Conservation (phyloP, 2,329 filamentous ascomycete species). For the Penicillium sp. region DNA sequence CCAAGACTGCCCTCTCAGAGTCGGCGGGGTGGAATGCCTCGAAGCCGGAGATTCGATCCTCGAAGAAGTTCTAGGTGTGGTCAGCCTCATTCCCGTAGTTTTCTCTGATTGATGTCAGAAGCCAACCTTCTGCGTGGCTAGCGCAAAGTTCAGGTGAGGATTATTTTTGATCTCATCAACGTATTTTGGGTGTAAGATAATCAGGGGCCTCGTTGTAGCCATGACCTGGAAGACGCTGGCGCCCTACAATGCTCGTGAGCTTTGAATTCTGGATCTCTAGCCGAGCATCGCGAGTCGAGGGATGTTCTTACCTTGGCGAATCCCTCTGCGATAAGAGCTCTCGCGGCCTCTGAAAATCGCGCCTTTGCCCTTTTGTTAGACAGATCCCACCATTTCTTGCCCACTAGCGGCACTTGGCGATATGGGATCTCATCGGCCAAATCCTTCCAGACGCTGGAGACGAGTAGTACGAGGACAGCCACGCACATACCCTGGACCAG, state of each 20-base stretch:
- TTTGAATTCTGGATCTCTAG: background rate
- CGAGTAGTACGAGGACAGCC: slow-evolving; percentile 22
- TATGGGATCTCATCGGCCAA: slow-evolving; percentile 32
- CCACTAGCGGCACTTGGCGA: slow-evolving; percentile 31
- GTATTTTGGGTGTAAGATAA: slow-evolving; percentile 35
- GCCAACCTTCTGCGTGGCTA: slow-evolving; percentile 27
- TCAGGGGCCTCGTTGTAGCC: slow-evolving; percentile 22
- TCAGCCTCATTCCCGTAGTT: slow-evolving; percentile 6
- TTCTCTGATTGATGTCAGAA: background rate
- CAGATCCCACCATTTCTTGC: slow-evolving; percentile 33
- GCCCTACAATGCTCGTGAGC: slow-evolving; percentile 21
- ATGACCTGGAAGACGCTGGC: slow-evolving; percentile 32
- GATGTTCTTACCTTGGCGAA: slow-evolving; percentile 30
- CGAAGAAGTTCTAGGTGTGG: slow-evolving; percentile 30
- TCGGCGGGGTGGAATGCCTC: slow-evolving; percentile 29
- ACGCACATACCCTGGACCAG: slow-evolving; percentile 25
- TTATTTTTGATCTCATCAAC: slow-evolving; percentile 38
- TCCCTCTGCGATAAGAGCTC: slow-evolving; percentile 29
- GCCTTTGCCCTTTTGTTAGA: slow-evolving; percentile 34
- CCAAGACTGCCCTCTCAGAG: slow-evolving; percentile 17
- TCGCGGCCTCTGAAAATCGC: slow-evolving; percentile 28
- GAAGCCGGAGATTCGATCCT: slow-evolving; percentile 32
- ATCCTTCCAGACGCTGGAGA: slow-evolving; percentile 29
- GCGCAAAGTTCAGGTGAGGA: slow-evolving; percentile 31
- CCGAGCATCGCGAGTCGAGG: no score